A percentile compares a stretch with the other conserved stretches of the same genome.
phyloP scores from a whole-genome alignment of 768 basidiomycete species.

The Phlebiopsis gigantea region DNA sequence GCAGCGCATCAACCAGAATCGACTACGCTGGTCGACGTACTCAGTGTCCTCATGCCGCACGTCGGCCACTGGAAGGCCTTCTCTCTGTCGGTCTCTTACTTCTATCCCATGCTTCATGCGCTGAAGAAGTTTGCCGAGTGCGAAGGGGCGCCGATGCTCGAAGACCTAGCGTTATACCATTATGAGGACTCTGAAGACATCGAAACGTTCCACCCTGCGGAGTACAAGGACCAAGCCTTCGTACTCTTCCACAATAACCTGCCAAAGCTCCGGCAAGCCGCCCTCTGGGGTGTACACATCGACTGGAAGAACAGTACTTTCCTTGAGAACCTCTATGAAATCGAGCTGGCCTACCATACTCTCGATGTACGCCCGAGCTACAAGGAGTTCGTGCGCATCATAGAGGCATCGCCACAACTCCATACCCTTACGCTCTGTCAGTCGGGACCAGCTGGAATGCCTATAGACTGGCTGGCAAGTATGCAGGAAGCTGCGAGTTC shows the following conservation, averaged over 20 bases:
- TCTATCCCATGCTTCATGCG: slow-evolving; percentile 33
- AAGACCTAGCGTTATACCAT: slow-evolving; percentile 50
- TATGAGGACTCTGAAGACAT: slow-evolving; percentile 38
- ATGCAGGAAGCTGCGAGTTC: slow-evolving; percentile 8
- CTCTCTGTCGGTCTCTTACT: slow-evolving; percentile 40
- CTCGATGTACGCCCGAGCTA: slow-evolving; percentile 61
- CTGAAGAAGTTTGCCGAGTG: slow-evolving; percentile 39
- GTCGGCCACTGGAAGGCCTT: slow-evolving; percentile 49
- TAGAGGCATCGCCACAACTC: slow-evolving; percentile 50
- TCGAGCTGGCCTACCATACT: slow-evolving; percentile 60
- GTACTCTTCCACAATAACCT: slow-evolving; percentile 48
- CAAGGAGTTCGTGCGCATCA: slow-evolving; percentile 43
- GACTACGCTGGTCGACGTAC: slow-evolving; percentile 18
- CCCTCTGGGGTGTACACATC: slow-evolving; percentile 67
- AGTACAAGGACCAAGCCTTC: slow-evolving; percentile 36
- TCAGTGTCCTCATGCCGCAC: slow-evolving; percentile 43
- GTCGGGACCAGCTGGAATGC: slow-evolving; percentile 50
- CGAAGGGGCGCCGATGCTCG: slow-evolving; percentile 47
- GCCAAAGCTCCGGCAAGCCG: slow-evolving; percentile 44
- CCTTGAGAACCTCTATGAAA: slow-evolving; percentile 39
- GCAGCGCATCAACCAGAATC: slow-evolving; percentile 12
- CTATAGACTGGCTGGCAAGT: slow-evolving; percentile 30
- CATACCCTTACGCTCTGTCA: slow-evolving; percentile 43
- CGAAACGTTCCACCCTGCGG: slow-evolving; percentile 34
- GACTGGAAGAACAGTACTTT: slow-evolving; percentile 51